These are phyloP conservation scores for Acidiella bohemica DNA, from an alignment of 495 filamentous ascomycete genomes.

Conservation along the genomic window DNA sequence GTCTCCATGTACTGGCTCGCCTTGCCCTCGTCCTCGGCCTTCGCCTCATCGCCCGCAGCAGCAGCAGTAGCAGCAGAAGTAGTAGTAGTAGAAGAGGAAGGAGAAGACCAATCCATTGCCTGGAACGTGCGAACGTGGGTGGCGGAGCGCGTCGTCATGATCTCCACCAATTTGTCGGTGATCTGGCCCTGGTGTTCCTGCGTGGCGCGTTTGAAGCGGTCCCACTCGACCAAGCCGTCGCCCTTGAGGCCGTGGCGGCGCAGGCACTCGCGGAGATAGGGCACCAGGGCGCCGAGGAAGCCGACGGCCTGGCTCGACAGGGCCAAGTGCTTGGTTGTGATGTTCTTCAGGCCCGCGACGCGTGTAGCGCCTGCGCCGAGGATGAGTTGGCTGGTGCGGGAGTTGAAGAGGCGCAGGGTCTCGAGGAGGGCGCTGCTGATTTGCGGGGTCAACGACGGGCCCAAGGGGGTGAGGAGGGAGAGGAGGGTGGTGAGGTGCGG, in stretches of 20 bases:
- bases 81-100: too few relatives aligned
- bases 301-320: constrained; percentile 80
- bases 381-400: constrained; percentile 82
- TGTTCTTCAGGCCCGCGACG: constrained; percentile 88
- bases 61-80: constrained; percentile 49
- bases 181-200: constrained; percentile 91
- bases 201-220: constrained; percentile 75
- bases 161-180: constrained; percentile 89
- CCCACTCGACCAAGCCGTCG: constrained; percentile 68
- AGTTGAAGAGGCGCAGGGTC: constrained; percentile 84
- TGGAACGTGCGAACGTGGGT: constrained; percentile 63
- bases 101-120: too few relatives aligned
- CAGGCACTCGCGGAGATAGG: constrained; percentile 82
- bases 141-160: constrained; percentile 71
- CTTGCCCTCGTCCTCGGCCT: constrained; percentile 22
- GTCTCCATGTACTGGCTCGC: constrained; percentile 79
- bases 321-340: constrained; percentile 89
- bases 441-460: constrained; percentile 77
- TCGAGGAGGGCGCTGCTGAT: constrained; percentile 59
- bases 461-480: constrained; percentile 63
- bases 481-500: constrained; percentile 69
- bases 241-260: constrained; percentile 45
- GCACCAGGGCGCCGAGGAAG: constrained; percentile 76
- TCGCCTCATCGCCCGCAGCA: constrained; percentile 4
- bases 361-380: constrained; percentile 84